Conservation (phyloP, 192 early-diverging fungal species). For the Endogone sp. region DNA sequence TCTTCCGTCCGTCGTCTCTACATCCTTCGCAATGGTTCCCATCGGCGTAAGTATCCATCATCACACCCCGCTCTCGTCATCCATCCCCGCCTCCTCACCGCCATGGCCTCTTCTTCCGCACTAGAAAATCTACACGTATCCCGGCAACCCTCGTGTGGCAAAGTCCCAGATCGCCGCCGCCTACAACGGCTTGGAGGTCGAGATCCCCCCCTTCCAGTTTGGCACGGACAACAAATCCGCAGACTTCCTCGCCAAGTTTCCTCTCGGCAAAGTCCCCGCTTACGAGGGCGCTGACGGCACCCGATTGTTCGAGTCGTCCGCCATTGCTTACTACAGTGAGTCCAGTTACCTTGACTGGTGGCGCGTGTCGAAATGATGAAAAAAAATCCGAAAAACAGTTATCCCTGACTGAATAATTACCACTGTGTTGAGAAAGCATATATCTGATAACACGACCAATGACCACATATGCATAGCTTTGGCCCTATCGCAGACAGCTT, state of each 20-base stretch:
- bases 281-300: conserved; percentile 82
- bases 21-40: no score
- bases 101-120: no score
- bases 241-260: conserved; percentile 91
- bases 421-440: not conserved
- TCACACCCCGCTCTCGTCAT: no score
- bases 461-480: not conserved
- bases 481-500: not conserved
- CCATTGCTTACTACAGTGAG: conserved; percentile 90
- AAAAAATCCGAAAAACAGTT: conserved; percentile 5
- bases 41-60: not conserved
- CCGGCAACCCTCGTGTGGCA: conserved; percentile 68
- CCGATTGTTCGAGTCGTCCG: conserved; percentile 75
- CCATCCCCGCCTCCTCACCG: no score
- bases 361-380: not conserved
- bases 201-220: conserved; percentile 59
- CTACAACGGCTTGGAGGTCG: conserved; percentile 74
- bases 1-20: no score
- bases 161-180: conserved; percentile 67
- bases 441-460: not conserved
- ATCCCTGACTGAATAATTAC: conserved; percentile 3
- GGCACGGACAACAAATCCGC: conserved; percentile 71
- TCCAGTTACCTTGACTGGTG: no score
- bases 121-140: conserved; percentile 58
- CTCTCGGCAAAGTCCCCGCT: conserved; percentile 84